These are phyloP conservation scores for Penicillium oxalicum DNA, from an alignment of 2,329 filamentous ascomycete genomes.

Conservation along the genomic window DNA sequence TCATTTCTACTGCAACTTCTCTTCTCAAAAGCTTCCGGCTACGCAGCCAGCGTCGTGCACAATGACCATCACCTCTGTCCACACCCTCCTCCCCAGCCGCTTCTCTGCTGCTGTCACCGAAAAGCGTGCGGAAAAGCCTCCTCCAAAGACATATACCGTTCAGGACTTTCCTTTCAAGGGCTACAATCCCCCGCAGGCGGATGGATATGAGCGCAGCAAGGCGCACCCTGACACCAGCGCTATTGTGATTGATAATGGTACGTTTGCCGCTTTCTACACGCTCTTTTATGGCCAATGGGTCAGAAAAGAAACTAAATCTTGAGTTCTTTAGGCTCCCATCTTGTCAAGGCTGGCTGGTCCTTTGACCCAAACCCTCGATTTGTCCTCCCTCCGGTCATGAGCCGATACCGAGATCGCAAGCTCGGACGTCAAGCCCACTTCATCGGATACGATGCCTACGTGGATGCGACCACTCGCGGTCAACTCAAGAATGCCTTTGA, in stretches of 20 bases:
- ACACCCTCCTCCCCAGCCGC: conserved; percentile 33
- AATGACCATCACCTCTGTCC: conserved; percentile 42
- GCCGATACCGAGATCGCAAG: conserved; percentile 92
- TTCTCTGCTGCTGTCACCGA: conserved; percentile 38
- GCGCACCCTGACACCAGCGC: conserved; percentile 57
- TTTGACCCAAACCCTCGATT: conserved; percentile 80
- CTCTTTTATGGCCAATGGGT: not conserved
- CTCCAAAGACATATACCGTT: conserved; percentile 49
- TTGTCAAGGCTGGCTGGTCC: conserved; percentile 90
- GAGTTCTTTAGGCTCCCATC: conserved; percentile 64
- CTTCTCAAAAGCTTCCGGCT: conserved; percentile 17
- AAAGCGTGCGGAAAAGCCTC: conserved; percentile 49
- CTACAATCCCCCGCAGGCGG: conserved; percentile 52
- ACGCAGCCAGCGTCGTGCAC: conserved; percentile 19
- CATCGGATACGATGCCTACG: conserved; percentile 85
- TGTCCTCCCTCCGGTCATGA: conserved; percentile 79
- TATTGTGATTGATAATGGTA: conserved; percentile 98
- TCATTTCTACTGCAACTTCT: conserved; percentile 7
- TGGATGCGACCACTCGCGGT: conserved; percentile 84
- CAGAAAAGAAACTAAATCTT: not conserved
- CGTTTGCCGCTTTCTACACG: not conserved
- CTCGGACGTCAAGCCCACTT: conserved; percentile 87
- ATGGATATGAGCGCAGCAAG: conserved; percentile 66
- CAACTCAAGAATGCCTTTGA: conserved; percentile 91
- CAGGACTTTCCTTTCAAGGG: conserved; percentile 58